Percentiles rank a stretch among this genome's conserved stretches.
phyloP scores from a whole-genome alignment of 129 eudicot genomes.

The Escallonia rubra region DNA sequence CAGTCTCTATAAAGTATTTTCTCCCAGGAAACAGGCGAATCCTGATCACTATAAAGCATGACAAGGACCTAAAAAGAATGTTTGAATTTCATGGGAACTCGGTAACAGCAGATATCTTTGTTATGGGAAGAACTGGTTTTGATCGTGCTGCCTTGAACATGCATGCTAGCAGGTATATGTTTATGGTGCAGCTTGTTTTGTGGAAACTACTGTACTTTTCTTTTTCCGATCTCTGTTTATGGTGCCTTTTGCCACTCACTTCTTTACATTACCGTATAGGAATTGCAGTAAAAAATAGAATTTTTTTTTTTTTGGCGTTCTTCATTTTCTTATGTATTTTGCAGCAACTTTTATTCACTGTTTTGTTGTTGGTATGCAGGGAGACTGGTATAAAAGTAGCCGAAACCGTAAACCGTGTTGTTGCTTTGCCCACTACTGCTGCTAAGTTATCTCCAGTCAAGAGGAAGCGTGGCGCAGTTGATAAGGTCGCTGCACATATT shows the following conservation, averaged over 20 bases:
- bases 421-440: slow-evolving; percentile 10
- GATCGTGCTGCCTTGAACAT: slow-evolving; percentile 28
- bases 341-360: not conserved
- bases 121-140: slow-evolving; percentile 60
- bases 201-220: not conserved
- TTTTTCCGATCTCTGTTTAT: not conserved
- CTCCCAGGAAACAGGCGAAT: slow-evolving; percentile 79
- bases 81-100: slow-evolving; percentile 69
- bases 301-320: too few species aligned
- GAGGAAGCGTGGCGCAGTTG: slow-evolving; percentile 19
- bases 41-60: slow-evolving; percentile 66
- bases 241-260: not conserved
- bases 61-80: slow-evolving; percentile 75
- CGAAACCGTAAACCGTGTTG: slow-evolving; percentile 38
- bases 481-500: slow-evolving; percentile 15
- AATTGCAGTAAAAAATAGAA: too few species aligned
- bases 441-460: slow-evolving; percentile 22
- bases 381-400: slow-evolving; percentile 30
- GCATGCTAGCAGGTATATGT: slow-evolving; percentile 36
- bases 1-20: slow-evolving; percentile 64
- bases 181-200: not conserved
- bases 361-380: slow-evolving; percentile 33
- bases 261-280: not conserved
- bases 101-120: slow-evolving; percentile 67
- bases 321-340: not conserved